Percentiles rank a stretch among this genome's conserved stretches.
Evolutionary conservation across 139 green algal species (phyloP).

Genomic region (Nannochloris sp.): DNA sequence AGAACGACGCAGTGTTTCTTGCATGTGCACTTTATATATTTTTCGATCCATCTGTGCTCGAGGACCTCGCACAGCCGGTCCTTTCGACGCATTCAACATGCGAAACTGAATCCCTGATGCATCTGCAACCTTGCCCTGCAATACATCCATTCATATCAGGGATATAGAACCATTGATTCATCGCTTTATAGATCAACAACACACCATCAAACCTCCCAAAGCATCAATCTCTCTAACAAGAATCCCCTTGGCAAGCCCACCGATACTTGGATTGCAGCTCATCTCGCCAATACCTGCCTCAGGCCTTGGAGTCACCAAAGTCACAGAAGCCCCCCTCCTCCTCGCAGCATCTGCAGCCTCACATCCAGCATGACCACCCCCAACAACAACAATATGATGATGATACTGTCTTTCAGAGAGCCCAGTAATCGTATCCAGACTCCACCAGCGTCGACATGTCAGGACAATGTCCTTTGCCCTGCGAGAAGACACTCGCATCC

Average conservation of each 20-base stretch:
- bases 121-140: slow-evolving; percentile 27
- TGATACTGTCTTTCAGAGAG: not conserved
- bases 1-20: slow-evolving; percentile 4
- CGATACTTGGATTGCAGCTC: slow-evolving; percentile 55
- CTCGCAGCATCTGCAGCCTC: slow-evolving; percentile 45
- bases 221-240: slow-evolving; percentile 51
- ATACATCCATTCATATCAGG: slow-evolving; percentile 9
- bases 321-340: slow-evolving; percentile 29
- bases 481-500: too few relatives aligned
- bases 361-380: slow-evolving; percentile 33
- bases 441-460: too few relatives aligned
- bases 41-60: slow-evolving; percentile 51
- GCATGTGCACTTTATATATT: slow-evolving; percentile 43
- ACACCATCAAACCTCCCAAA: slow-evolving; percentile 46
- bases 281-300: slow-evolving; percentile 40
- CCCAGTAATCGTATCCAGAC: not conserved
- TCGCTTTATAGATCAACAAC: not conserved
- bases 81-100: slow-evolving; percentile 48
- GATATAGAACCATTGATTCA: not conserved
- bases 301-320: slow-evolving; percentile 40
- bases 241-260: slow-evolving; percentile 49
- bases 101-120: slow-evolving; percentile 48
- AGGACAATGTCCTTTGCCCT: too few relatives aligned
- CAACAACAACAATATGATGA: slow-evolving; percentile 26
- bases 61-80: slow-evolving; percentile 42